Evolutionary conservation across 352 stramenopile genomes (phyloP).

Genomic region (Pythium dissotocum): DNA sequence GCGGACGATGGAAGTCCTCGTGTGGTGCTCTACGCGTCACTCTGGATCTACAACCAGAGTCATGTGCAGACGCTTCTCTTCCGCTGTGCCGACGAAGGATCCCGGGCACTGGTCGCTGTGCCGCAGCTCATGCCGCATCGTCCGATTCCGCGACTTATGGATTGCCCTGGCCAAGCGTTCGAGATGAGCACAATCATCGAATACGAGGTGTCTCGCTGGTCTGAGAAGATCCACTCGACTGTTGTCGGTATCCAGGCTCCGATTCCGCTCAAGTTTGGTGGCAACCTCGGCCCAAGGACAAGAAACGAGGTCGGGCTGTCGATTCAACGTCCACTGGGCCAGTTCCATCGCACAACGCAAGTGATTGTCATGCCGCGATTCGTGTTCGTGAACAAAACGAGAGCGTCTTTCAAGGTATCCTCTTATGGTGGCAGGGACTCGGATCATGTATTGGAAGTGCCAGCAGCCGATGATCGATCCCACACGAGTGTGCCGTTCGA

Average conservation of each 20-base stretch:
- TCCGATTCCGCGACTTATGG: constrained; percentile 78
- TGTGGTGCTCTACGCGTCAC: constrained; percentile 78
- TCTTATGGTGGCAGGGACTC: constrained; percentile 60
- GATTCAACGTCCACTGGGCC: constrained; percentile 80
- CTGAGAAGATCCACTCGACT: constrained; percentile 83
- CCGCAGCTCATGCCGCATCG: constrained; percentile 69
- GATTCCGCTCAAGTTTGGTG: constrained; percentile 76
- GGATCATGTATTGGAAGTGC: constrained; percentile 67
- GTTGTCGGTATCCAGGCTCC: constrained; percentile 85
- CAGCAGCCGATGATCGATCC: constrained; percentile 18
- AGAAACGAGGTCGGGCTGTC: constrained; percentile 84
- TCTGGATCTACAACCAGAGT: constrained; percentile 92
- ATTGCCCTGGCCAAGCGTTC: constrained; percentile 79
- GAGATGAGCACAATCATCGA: constrained; percentile 88
- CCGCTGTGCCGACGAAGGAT: constrained; percentile 61
- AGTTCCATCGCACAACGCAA: constrained; percentile 88
- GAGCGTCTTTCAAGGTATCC: constrained; percentile 72
- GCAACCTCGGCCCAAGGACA: constrained; percentile 62
- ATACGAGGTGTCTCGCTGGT: constrained; percentile 82
- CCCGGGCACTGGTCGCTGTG: constrained; percentile 42
- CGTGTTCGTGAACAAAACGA: constrained; percentile 87
- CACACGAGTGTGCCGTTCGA: constrained; percentile 53
- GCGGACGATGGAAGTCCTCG: constrained; percentile 81
- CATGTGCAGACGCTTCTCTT: constrained; percentile 81
- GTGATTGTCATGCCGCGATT: constrained; percentile 85